phyloP scores from a whole-genome alignment of 192 early-diverging fungal genomes.

The Chytriomyces sp. region DNA sequence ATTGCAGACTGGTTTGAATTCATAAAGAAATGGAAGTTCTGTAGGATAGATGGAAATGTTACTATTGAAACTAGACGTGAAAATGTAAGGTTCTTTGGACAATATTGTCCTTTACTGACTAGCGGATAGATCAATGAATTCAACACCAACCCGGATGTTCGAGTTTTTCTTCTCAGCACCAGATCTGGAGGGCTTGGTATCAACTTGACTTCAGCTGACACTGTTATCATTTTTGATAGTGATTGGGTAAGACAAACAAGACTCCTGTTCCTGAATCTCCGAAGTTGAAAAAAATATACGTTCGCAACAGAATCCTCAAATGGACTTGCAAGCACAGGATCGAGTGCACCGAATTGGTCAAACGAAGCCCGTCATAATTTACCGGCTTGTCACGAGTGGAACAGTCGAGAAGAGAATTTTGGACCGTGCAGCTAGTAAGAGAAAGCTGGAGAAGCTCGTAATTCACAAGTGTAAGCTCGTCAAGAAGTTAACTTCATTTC shows the following conservation, averaged over 20 bases:
- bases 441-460: conserved; percentile 91
- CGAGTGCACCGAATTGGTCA: conserved; percentile 97
- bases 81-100: conserved; percentile 28
- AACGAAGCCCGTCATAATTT: conserved; percentile 86
- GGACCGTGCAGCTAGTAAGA: conserved; percentile 77
- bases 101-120: not conserved
- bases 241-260: conserved; percentile 78
- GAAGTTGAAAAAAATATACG: conserved; percentile 15
- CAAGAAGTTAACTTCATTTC: not conserved
- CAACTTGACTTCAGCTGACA: conserved; percentile 94
- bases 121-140: conserved; percentile 48
- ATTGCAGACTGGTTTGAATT: conserved; percentile 58
- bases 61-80: conserved; percentile 39
- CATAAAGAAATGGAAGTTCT: conserved; percentile 40
- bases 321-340: conserved; percentile 91
- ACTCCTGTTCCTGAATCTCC: not conserved
- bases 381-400: conserved; percentile 80
- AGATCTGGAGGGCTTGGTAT: conserved; percentile 96
- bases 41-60: conserved; percentile 54
- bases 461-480: conserved; percentile 70
- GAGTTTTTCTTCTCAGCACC: conserved; percentile 87
- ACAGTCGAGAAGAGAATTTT: conserved; percentile 86
- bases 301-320: conserved; percentile 86
- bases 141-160: conserved; percentile 42
- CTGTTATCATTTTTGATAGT: conserved; percentile 88